Evolutionary conservation across 805 yeast species (phyloP).

Genomic region (Pichia exigua): DNA sequence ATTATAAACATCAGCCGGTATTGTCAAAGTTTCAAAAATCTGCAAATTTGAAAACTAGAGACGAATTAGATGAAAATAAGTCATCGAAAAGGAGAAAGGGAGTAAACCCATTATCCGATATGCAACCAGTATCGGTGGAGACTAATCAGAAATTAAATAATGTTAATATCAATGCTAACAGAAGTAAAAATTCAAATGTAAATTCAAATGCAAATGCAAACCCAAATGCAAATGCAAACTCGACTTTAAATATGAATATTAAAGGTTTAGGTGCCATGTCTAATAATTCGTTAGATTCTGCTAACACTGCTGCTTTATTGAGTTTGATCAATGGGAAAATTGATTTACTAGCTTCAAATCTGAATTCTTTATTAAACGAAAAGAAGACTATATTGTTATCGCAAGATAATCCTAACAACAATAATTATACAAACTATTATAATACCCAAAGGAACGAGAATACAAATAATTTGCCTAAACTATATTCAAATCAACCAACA

Average conservation of each 20-base stretch:
- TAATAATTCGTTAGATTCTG: not conserved
- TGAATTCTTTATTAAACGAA: not conserved
- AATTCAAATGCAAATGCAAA: not conserved
- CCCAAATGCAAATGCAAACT: too few relatives aligned
- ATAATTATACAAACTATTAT: not conserved
- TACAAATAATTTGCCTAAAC: not conserved
- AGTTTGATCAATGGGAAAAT: not conserved
- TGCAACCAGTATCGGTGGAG: not conserved
- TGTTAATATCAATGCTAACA: too few relatives aligned
- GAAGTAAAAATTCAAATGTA: not conserved
- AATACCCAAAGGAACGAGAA: not conserved
- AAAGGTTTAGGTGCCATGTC: not conserved
- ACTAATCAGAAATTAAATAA: not conserved
- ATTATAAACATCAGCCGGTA: slow-evolving; percentile 6
- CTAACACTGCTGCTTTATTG: not conserved
- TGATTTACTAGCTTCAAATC: not conserved
- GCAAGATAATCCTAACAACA: not conserved
- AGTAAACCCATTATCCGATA: not conserved
- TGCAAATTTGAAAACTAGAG: slow-evolving; percentile 4
- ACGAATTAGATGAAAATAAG: not conserved
- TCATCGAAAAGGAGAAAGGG: not conserved
- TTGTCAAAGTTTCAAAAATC: slow-evolving; percentile 9
- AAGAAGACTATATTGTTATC: not conserved
- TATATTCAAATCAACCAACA: not conserved
- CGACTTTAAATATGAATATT: too few relatives aligned